A percentile compares a stretch with the other conserved stretches of the same genome.
Conservation (phyloP, 2,329 filamentous ascomycete genomes). For the Lojkania enalia region DNA sequence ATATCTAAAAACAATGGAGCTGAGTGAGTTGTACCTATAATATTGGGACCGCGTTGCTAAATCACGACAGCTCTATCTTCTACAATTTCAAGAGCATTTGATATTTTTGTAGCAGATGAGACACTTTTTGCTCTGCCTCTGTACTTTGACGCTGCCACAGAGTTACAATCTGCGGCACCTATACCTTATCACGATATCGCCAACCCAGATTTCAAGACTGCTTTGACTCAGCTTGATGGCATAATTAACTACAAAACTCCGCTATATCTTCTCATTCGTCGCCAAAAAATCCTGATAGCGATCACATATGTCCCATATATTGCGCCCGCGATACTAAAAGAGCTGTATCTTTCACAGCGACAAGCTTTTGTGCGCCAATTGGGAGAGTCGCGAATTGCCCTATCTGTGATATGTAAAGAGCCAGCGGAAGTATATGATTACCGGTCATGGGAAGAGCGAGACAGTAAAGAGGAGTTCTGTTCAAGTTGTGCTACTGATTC, state of each 20-base stretch:
- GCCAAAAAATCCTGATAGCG: constrained; percentile 13
- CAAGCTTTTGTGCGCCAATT: constrained; percentile 16
- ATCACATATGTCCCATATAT: constrained; percentile 33
- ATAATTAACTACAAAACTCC: constrained; percentile 18
- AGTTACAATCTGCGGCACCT: background rate
- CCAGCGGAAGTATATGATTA: constrained; percentile 28
- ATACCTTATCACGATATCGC: background rate
- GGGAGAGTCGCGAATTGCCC: constrained; percentile 18
- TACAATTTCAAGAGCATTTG: background rate
- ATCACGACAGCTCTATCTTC: no score
- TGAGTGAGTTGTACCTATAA: no score
- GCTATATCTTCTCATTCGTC: constrained; percentile 27
- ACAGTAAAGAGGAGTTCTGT: constrained; percentile 1
- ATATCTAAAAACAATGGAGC: no score
- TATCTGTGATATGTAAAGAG: constrained; percentile 33
- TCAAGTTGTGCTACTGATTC: background rate
- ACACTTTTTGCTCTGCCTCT: background rate
- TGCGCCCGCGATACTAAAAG: constrained; percentile 13
- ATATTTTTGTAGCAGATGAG: background rate
- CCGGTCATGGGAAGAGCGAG: constrained; percentile 31
- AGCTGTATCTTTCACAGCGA: constrained; percentile 17
- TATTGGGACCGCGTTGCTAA: no score
- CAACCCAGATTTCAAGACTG: background rate
- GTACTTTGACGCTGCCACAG: background rate
- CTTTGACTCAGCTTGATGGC: constrained; percentile 14